These are phyloP conservation scores for Trematosphaeria pertusa DNA, from an alignment of 2,329 filamentous ascomycete species.

Conservation along the genomic window DNA sequence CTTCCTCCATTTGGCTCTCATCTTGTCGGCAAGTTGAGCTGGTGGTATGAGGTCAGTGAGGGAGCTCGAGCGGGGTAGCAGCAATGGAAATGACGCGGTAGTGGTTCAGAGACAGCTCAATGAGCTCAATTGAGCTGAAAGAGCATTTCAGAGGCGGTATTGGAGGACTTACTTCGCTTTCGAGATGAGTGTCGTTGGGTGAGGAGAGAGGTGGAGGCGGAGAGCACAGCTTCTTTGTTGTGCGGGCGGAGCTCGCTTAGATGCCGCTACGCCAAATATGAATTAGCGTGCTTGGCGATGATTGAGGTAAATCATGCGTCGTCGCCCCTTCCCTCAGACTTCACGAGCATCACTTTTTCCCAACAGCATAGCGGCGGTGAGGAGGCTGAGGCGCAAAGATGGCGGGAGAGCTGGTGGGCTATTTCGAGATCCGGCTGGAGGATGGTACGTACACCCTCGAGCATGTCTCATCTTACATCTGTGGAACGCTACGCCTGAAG, in stretches of 20 bases:
- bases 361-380: no score
- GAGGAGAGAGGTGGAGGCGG: conserved; percentile 38
- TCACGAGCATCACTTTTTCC: no score
- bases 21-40: conserved; percentile 56
- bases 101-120: conserved; percentile 6
- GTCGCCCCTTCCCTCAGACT: neutral
- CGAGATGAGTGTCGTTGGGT: conserved; percentile 52
- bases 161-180: conserved; percentile 49
- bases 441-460: conserved; percentile 25
- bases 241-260: conserved; percentile 9
- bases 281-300: conserved; percentile 11
- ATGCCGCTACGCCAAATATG: neutral
- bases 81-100: conserved; percentile 9
- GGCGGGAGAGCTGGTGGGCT: conserved; percentile 34
- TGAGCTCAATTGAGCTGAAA: conserved; percentile 34
- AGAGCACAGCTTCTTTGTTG: conserved; percentile 4
- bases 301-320: conserved; percentile 3
- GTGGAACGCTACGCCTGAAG: neutral
- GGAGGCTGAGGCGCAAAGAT: conserved; percentile 31
- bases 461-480: conserved; percentile 5
- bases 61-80: conserved; percentile 21
- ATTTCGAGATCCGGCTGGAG: conserved; percentile 30
- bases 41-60: conserved; percentile 34
- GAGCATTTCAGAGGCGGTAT: conserved; percentile 7
- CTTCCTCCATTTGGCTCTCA: conserved; percentile 99